phyloP scores from a whole-genome alignment of 2,329 filamentous ascomycete species.

The Curvularia hawaiiensis region DNA sequence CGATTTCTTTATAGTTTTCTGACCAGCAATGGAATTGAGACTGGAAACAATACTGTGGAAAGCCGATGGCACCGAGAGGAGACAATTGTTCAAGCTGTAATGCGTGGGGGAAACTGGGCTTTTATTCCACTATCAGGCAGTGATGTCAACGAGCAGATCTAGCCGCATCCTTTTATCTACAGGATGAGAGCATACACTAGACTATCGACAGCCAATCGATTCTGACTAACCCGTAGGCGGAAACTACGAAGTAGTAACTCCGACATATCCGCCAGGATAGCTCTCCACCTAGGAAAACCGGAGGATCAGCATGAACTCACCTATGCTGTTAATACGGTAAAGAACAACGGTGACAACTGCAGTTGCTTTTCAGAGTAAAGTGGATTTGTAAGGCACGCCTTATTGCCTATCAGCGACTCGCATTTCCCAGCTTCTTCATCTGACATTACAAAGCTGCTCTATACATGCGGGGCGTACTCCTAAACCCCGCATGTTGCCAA shows the following conservation, averaged over 20 bases:
- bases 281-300: too few species aligned
- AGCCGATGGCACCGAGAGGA: background rate
- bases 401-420: background rate
- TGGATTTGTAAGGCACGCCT: too few species aligned
- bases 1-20: background rate
- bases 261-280: too few species aligned
- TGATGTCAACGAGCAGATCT: conserved; percentile 9
- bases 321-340: too few species aligned
- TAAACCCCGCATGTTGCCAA: background rate
- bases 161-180: conserved; percentile 1
- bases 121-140: background rate
- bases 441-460: background rate
- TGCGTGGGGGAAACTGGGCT: background rate
- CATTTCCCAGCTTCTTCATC: background rate
- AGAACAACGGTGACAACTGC: too few species aligned
- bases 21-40: background rate
- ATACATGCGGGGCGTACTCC: background rate
- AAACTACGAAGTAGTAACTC: too few species aligned
- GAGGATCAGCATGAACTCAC: too few species aligned
- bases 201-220: too few species aligned
- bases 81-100: background rate
- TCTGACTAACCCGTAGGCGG: too few species aligned
- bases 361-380: too few species aligned
- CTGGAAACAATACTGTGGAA: background rate
- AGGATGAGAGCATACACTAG: too few species aligned